Evolutionary conservation across 805 yeast genomes (phyloP).

Genomic region (Candida pini): DNA sequence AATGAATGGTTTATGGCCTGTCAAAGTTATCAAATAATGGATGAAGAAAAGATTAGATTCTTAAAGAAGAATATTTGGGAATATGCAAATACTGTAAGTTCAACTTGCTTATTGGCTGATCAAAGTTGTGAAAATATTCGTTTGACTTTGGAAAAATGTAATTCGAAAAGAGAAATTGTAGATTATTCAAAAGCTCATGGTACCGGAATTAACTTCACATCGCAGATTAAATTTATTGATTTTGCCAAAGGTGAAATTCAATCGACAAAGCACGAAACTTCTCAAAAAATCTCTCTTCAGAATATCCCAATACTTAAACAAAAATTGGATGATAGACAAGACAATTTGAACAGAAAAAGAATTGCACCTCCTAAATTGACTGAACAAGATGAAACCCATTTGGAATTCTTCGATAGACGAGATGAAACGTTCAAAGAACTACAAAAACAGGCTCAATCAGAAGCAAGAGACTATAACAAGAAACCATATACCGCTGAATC

Average conservation of each 20-base stretch:
- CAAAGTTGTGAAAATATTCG: constrained; percentile 70
- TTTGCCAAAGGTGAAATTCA: constrained; percentile 32
- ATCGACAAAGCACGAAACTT: neutral
- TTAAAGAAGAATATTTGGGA: constrained; percentile 72
- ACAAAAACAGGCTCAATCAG: constrained; percentile 23
- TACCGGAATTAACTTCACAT: constrained; percentile 58
- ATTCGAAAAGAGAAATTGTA: constrained; percentile 52
- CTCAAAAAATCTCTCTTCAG: constrained; percentile 8
- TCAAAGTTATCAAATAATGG: constrained; percentile 59
- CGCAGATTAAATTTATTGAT: constrained; percentile 61
- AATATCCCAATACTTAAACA: constrained; percentile 14
- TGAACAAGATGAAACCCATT: constrained; percentile 20
- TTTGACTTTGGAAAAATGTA: constrained; percentile 60
- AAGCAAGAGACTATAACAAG: constrained; percentile 11
- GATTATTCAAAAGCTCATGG: constrained; percentile 48
- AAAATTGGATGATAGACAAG: constrained; percentile 4
- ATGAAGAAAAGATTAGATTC: constrained; percentile 65
- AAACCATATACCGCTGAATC: constrained; percentile 12
- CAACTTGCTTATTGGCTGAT: constrained; percentile 75
- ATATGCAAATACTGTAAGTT: constrained; percentile 66
- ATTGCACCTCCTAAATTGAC: constrained; percentile 26
- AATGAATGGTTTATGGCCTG: constrained; percentile 67
- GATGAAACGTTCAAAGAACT: constrained; percentile 26
- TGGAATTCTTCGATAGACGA: constrained; percentile 23
- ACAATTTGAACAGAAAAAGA: constrained; percentile 11